A percentile compares a stretch with the other conserved stretches of the same genome.
Conservation (phyloP, 192 early-diverging fungal genomes). For the Coemansia sp. region DNA sequence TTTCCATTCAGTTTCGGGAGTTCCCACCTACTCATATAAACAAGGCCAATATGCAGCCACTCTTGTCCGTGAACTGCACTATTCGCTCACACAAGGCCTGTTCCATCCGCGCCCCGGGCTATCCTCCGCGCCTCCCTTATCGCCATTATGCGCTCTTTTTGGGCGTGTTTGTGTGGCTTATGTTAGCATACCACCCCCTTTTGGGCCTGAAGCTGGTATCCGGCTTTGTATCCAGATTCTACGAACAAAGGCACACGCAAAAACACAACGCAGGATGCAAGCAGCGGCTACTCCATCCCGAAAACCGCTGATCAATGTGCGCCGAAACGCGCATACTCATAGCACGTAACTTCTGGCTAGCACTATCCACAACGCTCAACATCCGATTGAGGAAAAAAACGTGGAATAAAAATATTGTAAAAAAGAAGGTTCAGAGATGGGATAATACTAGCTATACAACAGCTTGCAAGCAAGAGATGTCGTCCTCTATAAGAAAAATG, state of each 20-base stretch:
- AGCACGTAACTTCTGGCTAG: not conserved
- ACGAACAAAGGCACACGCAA: not conserved
- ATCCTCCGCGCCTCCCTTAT: not conserved
- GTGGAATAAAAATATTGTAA: not conserved
- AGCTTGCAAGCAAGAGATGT: not conserved
- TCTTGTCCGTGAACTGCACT: not conserved
- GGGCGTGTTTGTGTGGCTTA: not conserved
- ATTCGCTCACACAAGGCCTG: not conserved
- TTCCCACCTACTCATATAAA: not conserved
- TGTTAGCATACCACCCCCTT: not conserved
- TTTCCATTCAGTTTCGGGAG: not conserved
- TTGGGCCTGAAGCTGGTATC: not conserved
- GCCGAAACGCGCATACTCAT: not conserved
- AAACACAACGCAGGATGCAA: not conserved
- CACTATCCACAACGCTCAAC: not conserved
- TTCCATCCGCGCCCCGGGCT: not conserved
- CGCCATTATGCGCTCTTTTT: not conserved
- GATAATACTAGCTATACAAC: not conserved
- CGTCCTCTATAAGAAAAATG: not conserved
- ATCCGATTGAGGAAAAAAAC: not conserved
- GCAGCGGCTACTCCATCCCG: not conserved
- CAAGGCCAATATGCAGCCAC: not conserved
- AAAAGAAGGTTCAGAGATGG: not conserved
- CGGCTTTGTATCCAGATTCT: not conserved
- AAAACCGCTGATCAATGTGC: not conserved